Conservation (phyloP, 305 asterid species). For the Stenogyne calaminthoides region DNA sequence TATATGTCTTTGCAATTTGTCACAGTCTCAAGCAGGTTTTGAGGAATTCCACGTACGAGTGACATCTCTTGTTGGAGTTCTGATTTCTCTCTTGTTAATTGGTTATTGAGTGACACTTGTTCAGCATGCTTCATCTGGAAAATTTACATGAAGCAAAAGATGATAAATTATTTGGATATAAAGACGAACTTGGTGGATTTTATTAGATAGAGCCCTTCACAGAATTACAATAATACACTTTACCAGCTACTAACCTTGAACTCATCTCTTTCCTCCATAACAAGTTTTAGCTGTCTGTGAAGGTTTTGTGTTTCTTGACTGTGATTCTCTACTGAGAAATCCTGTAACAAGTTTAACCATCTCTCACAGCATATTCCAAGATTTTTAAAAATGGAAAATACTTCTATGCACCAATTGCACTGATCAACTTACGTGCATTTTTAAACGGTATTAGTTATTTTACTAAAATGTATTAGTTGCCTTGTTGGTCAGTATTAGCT, state of each 20-base stretch:
- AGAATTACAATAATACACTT: slow-evolving; percentile 13
- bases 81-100: slow-evolving; percentile 55
- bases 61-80: slow-evolving; percentile 65
- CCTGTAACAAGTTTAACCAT: slow-evolving; percentile 47
- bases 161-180: slow-evolving; percentile 10
- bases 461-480: too few species aligned
- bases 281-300: slow-evolving; percentile 57
- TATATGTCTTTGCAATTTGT: slow-evolving; percentile 60
- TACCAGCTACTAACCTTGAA: slow-evolving; percentile 59
- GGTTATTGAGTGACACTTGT: slow-evolving; percentile 54
- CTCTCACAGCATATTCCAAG: slow-evolving; percentile 11
- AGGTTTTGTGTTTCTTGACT: slow-evolving; percentile 68
- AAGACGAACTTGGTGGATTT: slow-evolving; percentile 17
- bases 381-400: background rate
- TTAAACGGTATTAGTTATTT: too few species aligned
- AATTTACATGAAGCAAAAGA: slow-evolving; percentile 34
- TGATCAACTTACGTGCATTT: too few species aligned
- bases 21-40: slow-evolving; percentile 54
- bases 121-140: slow-evolving; percentile 60
- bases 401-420: too few species aligned
- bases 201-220: slow-evolving; percentile 16
- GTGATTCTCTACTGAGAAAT: slow-evolving; percentile 48
- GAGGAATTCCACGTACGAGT: slow-evolving; percentile 54
- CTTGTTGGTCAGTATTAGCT: too few species aligned
- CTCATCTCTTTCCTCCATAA: slow-evolving; percentile 75